Evolutionary conservation across 331 rosid genomes (phyloP), one percentile per base, ranked within the genome.

Genomic region (Cydonia oblonga): DNA sequence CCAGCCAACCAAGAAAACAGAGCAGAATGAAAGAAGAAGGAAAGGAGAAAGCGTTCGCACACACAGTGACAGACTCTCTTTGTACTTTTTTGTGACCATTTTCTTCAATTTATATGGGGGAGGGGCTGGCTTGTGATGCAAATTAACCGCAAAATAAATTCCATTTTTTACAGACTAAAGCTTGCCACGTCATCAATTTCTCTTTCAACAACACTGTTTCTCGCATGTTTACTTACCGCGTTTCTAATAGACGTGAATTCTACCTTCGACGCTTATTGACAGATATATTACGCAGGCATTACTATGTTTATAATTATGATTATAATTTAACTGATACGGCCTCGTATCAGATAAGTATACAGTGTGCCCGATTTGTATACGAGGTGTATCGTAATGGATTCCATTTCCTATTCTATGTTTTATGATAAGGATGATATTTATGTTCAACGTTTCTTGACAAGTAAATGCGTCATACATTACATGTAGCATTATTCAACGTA

Each of bases 1-100:
- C 56, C 54, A 49, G 30, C 60, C 69, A 58, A 60, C 75, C 76
- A 57, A 24, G 70, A 78, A 76, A 28, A 51, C 78, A 71, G 69
- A 61, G 69, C 42, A 53, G 68, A 69, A 13, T 5, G 38, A 26
- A 8, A 16, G 42, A 63, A 75, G 79, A 62, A 76, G 63, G 63
- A 74, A 53, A 4, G 68, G 38, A 64, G 61, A 60, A 38, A 19
- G 68, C 54, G 22, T 29, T 52, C 2, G 42, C 75, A 60, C 76
- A 60, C 67, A 57, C 24, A 60, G 76, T 42, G 71, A 66, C 69
- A 25, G 49, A 25, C 76, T 57, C 44, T n/a, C n/a, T n/a, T 26
- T 16, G 24, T 28, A 8, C 8, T 62, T 3, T 38, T 35, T 12
- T 60, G 53, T 19, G 76, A 60, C 29, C 29, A n/a, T 58, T 19